A percentile compares a stretch with the other conserved stretches of the same genome.
These are phyloP conservation scores for Globisporangium nunn DNA, from an alignment of 352 stramenopile genomes.

Conservation along the genomic window DNA sequence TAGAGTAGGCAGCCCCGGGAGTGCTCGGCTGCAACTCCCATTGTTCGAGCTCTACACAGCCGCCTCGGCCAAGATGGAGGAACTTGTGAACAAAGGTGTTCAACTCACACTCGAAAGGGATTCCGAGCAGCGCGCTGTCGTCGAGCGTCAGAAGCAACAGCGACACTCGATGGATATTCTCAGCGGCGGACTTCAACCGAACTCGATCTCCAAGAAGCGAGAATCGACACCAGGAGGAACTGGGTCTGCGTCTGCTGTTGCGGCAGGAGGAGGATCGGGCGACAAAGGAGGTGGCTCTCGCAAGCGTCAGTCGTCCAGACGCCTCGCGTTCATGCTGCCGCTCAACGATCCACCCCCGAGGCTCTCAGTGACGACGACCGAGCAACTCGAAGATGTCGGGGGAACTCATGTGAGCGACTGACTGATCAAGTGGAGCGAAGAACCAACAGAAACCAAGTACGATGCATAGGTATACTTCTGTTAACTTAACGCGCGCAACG, in stretches of 20 bases:
- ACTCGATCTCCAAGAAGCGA: constrained; percentile 11
- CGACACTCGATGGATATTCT: constrained; percentile 17
- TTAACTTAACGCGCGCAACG: constrained; percentile 12
- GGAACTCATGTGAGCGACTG: not conserved
- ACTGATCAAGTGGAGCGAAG: too few relatives aligned
- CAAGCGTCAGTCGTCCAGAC: constrained; percentile 5
- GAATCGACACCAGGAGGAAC: constrained; percentile 4
- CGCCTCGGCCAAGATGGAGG: constrained; percentile 36
- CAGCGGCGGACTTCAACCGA: not conserved
- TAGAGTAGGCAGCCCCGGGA: not conserved
- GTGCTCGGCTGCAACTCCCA: constrained; percentile 4
- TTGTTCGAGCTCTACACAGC: constrained; percentile 40
- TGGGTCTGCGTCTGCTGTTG: not conserved
- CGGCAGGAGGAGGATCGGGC: not conserved
- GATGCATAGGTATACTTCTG: not conserved
- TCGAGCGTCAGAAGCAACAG: constrained; percentile 38
- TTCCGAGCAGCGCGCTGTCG: constrained; percentile 37
- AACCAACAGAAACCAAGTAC: too few relatives aligned
- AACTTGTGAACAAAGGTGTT: constrained; percentile 49
- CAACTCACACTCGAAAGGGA: constrained; percentile 68
- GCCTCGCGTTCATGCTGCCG: constrained; percentile 7
- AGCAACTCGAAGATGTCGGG: constrained; percentile 2
- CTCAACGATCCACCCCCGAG: constrained; percentile 2
- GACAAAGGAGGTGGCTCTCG: not conserved
- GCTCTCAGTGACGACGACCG: not conserved